Evolutionary conservation across 345 rosid genomes (phyloP).

Genomic region (Eucalyptus cladocalyx): DNA sequence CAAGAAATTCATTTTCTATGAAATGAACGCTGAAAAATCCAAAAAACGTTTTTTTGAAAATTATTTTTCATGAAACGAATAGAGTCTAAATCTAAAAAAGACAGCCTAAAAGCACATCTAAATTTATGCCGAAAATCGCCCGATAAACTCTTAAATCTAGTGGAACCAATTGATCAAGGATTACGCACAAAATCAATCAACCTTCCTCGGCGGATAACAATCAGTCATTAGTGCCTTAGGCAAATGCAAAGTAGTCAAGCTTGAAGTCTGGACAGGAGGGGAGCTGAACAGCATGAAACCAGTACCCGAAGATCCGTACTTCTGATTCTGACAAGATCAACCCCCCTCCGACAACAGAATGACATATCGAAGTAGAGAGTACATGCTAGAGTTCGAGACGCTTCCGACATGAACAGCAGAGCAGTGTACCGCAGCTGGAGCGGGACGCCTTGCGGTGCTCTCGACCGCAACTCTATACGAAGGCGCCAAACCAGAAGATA

Average conservation of each 20-base stretch:
- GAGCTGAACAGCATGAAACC: not conserved
- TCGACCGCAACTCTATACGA: not conserved
- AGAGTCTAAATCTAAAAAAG: not conserved
- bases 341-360: not conserved
- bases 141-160: not conserved
- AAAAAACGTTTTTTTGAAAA: too few species aligned
- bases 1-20: too few species aligned
- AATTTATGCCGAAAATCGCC: not conserved
- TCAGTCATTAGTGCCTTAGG: not conserved
- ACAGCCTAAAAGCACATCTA: not conserved
- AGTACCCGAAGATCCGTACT: not conserved
- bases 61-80: too few species aligned
- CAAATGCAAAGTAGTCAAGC: not conserved
- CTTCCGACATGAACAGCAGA: not conserved
- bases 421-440: not conserved
- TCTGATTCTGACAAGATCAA: not conserved
- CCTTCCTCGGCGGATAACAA: not conserved
- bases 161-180: not conserved
- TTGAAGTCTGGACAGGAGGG: not conserved
- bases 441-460: not conserved
- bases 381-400: not conserved
- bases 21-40: rapidly evolving
- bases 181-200: not conserved
- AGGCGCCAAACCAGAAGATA: not conserved
- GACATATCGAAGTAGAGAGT: not conserved